Evolutionary conservation across 495 filamentous ascomycete species (phyloP), one percentile per base, ranked within the genome.

Genomic region (Penicillium manginii): DNA sequence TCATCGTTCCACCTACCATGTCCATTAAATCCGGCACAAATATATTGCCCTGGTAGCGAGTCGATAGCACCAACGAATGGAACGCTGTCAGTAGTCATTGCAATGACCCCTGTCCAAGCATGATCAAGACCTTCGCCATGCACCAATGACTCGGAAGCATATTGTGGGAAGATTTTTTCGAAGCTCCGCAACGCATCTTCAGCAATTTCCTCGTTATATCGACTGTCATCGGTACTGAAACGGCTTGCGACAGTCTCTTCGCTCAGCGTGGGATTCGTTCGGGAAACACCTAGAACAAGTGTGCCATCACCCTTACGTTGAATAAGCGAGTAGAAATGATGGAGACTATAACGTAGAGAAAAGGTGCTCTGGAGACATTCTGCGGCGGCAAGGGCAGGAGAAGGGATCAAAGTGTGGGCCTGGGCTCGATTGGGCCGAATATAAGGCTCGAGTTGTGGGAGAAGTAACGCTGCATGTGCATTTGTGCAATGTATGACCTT

Each of bases 21-120:
- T 0, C 71, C 71, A 52, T 71, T 71, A 37, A 73, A 73, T 10
- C 71, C 71, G 17, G 71, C 71, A 61, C 71, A 73, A 4, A 73
- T 66, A 48, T 64, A 73, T 22, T 73, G 71, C 8, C 71, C 71
- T 12, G 63, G 62, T 0, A 69, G 51, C 0, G 59, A 60, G 8
- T 66, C 64, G 31, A 73, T 67, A 0, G 60, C 54, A 1, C 71
- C 71, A n/a, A 73, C 62, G 51, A 71, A 65, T 0, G 71, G 71
- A 14, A 73, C 69, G 19, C 59, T 66, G 52, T 73, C 71, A 0
- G 66, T 63, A 1, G 71, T 73, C 71, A 73, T 71, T 10, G 64
- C 68, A 40, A 72, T 71, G 33, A 73, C 68, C 1, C 71, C 71
- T 37, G 68, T 71, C 71, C 71, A 73, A 7, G 59, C 59, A 51